Conservation (phyloP, 352 stramenopile species). For the Phytophthora pluvialis region DNA sequence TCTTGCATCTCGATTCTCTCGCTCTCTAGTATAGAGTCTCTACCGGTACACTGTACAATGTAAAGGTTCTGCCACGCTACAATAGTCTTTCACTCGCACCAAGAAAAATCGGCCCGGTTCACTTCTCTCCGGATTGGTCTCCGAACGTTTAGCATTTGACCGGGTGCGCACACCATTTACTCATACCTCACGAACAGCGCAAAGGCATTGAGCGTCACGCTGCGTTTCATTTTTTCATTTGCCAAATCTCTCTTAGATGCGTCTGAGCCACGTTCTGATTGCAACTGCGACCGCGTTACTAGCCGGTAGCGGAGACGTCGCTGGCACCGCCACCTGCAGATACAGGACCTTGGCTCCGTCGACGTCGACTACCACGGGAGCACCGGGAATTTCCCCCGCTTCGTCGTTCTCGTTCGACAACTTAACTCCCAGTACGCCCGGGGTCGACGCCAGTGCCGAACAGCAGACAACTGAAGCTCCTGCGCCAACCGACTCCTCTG, state of each 20-base stretch:
- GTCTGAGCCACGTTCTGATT: slow-evolving; percentile 12
- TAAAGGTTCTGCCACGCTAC: slow-evolving; percentile 9
- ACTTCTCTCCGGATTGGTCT: slow-evolving; percentile 13
- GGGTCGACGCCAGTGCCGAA: neutral
- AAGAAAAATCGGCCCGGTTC: slow-evolving; percentile 1
- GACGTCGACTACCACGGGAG: neutral
- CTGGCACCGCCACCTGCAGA: slow-evolving; percentile 1
- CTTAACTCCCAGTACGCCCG: neutral
- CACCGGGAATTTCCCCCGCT: neutral
- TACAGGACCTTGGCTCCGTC: slow-evolving; percentile 2
- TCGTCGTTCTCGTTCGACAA: slow-evolving; percentile 1
- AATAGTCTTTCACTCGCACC: neutral
- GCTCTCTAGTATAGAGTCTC: too few relatives aligned
- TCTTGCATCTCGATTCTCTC: too few relatives aligned
- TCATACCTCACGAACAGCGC: slow-evolving; percentile 9
- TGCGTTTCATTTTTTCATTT: slow-evolving; percentile 9
- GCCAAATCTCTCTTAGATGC: slow-evolving; percentile 6
- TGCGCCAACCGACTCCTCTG: neutral
- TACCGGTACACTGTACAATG: neutral
- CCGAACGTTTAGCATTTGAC: slow-evolving; percentile 12
- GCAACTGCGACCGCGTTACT: slow-evolving; percentile 12
- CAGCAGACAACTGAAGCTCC: neutral
- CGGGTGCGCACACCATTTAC: neutral
- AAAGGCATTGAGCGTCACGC: neutral
- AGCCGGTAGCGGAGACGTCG: slow-evolving; percentile 14